Evolutionary conservation across 73 alveolate genomes (phyloP).

Genomic region (Stentor roeselii): DNA sequence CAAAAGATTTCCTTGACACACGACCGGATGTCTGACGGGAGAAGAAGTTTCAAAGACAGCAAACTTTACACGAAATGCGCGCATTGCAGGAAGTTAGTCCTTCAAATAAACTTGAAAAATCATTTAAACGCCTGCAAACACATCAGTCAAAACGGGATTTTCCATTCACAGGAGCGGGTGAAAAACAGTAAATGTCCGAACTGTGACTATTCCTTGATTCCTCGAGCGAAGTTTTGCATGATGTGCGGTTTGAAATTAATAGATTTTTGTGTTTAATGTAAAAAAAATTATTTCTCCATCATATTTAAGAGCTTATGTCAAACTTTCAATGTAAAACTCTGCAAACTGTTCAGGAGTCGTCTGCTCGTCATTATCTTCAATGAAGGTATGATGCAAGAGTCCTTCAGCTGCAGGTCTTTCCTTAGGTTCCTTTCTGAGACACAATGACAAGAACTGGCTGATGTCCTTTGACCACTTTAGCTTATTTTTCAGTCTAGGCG

Average conservation of each 20-base stretch:
- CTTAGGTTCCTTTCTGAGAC: neutral
- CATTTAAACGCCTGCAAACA: neutral
- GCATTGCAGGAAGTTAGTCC: neutral
- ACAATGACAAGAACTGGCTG: too few species aligned
- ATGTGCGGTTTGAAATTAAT: conserved; percentile 15
- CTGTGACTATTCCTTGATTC: neutral
- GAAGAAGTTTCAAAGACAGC: neutral
- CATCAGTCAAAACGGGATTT: neutral
- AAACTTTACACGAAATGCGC: neutral
- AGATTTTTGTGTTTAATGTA: neutral
- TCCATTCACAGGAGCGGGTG: neutral
- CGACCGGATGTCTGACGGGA: neutral
- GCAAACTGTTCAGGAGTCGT: neutral
- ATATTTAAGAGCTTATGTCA: too few species aligned
- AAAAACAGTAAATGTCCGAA: neutral
- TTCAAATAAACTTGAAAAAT: neutral
- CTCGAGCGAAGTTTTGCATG: conserved; percentile 15
- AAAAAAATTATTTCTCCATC: neutral
- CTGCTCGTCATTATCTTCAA: neutral
- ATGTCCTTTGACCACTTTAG: too few species aligned
- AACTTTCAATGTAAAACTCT: too few species aligned
- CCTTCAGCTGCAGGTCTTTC: conserved; percentile 15
- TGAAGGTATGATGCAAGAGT: neutral
- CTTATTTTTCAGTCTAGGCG: too few species aligned
- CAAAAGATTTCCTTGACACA: neutral